A percentile compares a stretch with the other conserved stretches of the same genome.
Evolutionary conservation across 2,329 filamentous ascomycete genomes (phyloP).

Genomic region (Aplosporella prunicola): DNA sequence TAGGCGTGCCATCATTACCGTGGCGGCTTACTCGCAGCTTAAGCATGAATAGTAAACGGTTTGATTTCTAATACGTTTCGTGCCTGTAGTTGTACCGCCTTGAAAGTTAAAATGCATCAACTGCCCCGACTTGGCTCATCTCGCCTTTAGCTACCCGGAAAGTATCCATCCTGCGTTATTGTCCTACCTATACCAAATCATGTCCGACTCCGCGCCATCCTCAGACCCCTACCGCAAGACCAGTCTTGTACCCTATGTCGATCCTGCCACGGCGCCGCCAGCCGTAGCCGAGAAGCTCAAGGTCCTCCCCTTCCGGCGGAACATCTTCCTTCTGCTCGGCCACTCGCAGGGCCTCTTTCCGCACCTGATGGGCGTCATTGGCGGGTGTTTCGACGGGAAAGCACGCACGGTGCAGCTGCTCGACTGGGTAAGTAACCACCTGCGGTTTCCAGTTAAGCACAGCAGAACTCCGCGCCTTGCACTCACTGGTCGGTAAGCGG

Average conservation of each 20-base stretch:
- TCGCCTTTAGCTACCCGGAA: too few species aligned
- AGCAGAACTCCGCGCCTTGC: not conserved
- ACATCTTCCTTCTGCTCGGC: slow-evolving; percentile 6
- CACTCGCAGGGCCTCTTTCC: slow-evolving; percentile 1
- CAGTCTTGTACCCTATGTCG: slow-evolving; percentile 2
- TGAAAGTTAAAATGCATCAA: too few species aligned
- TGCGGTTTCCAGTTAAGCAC: not conserved
- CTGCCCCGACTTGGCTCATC: too few species aligned
- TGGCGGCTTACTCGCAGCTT: too few species aligned
- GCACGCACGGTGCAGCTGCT: slow-evolving; percentile 1
- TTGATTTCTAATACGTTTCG: too few species aligned
- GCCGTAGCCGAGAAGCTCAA: slow-evolving; percentile 3
- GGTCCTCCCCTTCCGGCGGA: slow-evolving; percentile 5
- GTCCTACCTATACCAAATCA: too few species aligned
- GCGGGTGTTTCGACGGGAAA: slow-evolving; percentile 3
- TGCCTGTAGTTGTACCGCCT: too few species aligned
- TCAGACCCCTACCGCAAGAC: slow-evolving; percentile 2
- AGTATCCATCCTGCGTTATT: too few species aligned
- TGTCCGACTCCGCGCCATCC: too few species aligned
- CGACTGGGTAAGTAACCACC: slow-evolving; percentile 10
- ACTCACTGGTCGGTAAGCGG: too few species aligned
- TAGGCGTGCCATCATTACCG: too few species aligned
- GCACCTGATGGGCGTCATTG: slow-evolving; percentile 4
- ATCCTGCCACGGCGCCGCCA: not conserved
- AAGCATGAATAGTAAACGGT: too few species aligned